These are phyloP conservation scores for Geranium incanum DNA, from an alignment of 441 rosid species.

Conservation along the genomic window DNA sequence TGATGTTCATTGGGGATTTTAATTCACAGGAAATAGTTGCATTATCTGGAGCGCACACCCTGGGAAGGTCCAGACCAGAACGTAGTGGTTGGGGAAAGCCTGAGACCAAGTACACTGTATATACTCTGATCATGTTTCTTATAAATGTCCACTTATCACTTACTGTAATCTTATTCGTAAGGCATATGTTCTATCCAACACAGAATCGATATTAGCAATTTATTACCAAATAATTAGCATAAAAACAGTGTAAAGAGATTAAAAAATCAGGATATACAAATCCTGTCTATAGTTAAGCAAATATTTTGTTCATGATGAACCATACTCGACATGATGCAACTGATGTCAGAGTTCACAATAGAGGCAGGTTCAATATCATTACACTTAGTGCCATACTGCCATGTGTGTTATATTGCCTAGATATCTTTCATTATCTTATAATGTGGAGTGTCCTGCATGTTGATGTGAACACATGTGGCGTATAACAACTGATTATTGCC, in stretches of 20 bases:
- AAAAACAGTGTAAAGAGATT: neutral
- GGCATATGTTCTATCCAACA: neutral
- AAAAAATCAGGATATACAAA: neutral
- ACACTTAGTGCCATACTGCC: neutral
- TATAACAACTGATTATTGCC: neutral
- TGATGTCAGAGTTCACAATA: too few relatives aligned
- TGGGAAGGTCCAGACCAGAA: slow-evolving; percentile 89
- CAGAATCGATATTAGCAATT: neutral
- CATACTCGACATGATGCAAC: neutral
- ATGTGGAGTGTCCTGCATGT: neutral
- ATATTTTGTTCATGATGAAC: neutral
- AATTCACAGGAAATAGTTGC: slow-evolving; percentile 80
- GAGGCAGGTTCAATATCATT: neutral
- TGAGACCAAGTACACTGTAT: slow-evolving; percentile 88
- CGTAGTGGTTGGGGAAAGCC: slow-evolving; percentile 97
- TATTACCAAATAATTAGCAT: neutral
- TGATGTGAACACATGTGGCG: neutral
- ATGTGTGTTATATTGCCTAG: neutral
- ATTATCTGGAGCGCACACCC: slow-evolving; percentile 88
- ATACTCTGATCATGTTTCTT: neutral
- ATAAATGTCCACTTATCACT: neutral
- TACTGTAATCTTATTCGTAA: neutral
- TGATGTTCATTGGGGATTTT: slow-evolving; percentile 15
- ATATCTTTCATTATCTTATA: neutral
- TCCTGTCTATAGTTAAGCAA: neutral